These are phyloP conservation scores for Amphicarpaea edgeworthii DNA, from an alignment of 306 rosid genomes.

Conservation along the genomic window DNA sequence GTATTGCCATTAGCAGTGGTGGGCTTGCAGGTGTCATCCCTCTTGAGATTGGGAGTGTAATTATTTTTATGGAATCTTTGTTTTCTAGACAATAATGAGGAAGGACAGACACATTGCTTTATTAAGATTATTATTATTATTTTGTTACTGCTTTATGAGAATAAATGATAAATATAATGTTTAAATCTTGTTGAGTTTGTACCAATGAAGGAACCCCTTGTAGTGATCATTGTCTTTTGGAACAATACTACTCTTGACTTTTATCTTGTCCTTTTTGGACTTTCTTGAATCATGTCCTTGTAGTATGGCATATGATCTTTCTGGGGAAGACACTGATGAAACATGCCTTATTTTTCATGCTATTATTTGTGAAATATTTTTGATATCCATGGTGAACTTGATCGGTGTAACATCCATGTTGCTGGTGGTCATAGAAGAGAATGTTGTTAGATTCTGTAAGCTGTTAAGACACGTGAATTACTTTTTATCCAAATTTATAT, in stretches of 20 bases:
- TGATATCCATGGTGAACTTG: constrained; percentile 9
- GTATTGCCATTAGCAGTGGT: constrained; percentile 17
- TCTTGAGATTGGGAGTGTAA: background rate
- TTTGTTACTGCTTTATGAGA: constrained; percentile 27
- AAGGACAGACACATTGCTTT: constrained; percentile 16
- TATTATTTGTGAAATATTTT: constrained; percentile 20
- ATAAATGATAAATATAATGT: constrained; percentile 22
- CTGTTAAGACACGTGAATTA: constrained; percentile 18
- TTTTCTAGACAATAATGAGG: background rate
- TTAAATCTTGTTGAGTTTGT: constrained; percentile 24
- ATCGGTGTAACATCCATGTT: constrained; percentile 6
- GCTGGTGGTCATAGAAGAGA: background rate
- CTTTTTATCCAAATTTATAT: constrained; percentile 3
- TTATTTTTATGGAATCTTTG: constrained; percentile 14
- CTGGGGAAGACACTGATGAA: background rate
- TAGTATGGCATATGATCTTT: constrained; percentile 10
- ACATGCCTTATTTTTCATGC: constrained; percentile 4
- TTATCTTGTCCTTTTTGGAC: constrained; percentile 2
- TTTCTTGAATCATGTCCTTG: constrained; percentile 9
- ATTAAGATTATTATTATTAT: constrained; percentile 19
- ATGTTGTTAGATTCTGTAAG: constrained; percentile 21
- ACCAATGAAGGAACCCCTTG: constrained; percentile 12
- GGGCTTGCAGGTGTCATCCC: constrained; percentile 28
- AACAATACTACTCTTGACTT: constrained; percentile 19
- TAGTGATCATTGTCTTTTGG: constrained; percentile 32